Evolutionary conservation across 371 early-diverging fungal genomes (phyloP).

Genomic region (Choanephora cucurbitarum): DNA sequence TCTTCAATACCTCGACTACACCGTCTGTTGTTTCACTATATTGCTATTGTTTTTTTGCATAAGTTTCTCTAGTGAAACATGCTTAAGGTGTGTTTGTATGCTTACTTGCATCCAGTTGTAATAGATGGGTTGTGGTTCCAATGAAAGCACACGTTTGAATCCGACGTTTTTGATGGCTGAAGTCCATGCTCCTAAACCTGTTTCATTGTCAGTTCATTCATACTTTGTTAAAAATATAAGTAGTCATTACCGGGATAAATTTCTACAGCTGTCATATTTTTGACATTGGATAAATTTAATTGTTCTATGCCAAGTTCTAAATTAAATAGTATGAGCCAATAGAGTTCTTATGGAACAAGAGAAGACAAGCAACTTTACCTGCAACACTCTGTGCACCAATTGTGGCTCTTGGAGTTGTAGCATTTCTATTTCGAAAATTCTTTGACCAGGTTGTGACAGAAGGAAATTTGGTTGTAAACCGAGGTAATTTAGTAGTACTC

Average conservation of each 20-base stretch:
- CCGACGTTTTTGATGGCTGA: slow-evolving; percentile 35
- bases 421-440: not conserved
- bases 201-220: not conserved
- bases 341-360: not conserved
- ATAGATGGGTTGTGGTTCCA: slow-evolving; percentile 38
- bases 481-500: not conserved
- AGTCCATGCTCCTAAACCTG: slow-evolving; percentile 52
- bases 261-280: slow-evolving; percentile 10
- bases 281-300: slow-evolving; percentile 3
- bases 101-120: slow-evolving; percentile 28
- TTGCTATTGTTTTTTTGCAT: not conserved
- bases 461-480: slow-evolving; percentile 1
- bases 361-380: slow-evolving; percentile 1
- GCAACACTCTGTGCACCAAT: not conserved
- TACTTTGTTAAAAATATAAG: not conserved
- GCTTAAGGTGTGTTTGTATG: not conserved
- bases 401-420: not conserved
- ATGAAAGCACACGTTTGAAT: slow-evolving; percentile 34
- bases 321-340: not conserved
- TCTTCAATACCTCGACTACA: slow-evolving; percentile 26
- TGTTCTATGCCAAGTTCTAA: slow-evolving; percentile 8
- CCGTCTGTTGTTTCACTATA: slow-evolving; percentile 14
- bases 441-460: not conserved
- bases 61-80: not conserved
- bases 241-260: slow-evolving; percentile 16